Evolutionary conservation across 306 rosid species (phyloP), one percentile per base, ranked within the genome.

Genomic region (Castanopsis chinensis): DNA sequence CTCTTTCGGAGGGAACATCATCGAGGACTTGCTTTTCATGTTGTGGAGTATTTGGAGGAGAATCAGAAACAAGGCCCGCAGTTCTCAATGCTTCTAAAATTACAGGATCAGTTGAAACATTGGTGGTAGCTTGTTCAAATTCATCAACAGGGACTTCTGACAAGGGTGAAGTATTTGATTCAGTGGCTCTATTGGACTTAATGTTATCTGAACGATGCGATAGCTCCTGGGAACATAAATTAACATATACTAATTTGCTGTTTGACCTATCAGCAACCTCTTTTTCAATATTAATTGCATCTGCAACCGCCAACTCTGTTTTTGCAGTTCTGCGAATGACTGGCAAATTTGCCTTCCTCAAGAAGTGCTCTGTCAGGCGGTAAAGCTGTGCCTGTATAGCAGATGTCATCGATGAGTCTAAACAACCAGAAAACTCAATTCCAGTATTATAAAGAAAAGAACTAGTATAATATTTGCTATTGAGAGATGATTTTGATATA

Each of bases 271-370:
- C 96, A 75, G 92, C 96, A 85, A 93, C 90, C 78, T 78, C 98
- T 81, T 87, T 96, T 85, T 96, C 97, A 73, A 96, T 91, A 87
- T 93, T 96, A 83, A 87, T 65, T 69, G 97, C 98, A 91, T 96
- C 99, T 45, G 97, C 98, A 83, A 96, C 90, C 9, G 99, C 98
- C 58, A 95, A 89, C 85, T 95, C 99, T 58, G 96, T 91, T 73
- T 88, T 88, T 35, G 94, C 99, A 79, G 92, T 86, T 90, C 97
- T 89, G 76, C 90, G 64, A 76, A 95, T 88, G 77, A 83, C 91
- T 0, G 85, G 75, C 75, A 91, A 86, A 86, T 91, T 90, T 79
- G 88, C 82, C 77, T 88, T 93, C 89, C 83, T 95, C 87, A 95
- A 79, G 55, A 95, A 87, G 86, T 86, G 93, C 85, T 95, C 98